Percentiles rank a stretch among this genome's conserved stretches.
phyloP scores from a whole-genome alignment of 306 rosid genomes.

The Vicia faba region DNA sequence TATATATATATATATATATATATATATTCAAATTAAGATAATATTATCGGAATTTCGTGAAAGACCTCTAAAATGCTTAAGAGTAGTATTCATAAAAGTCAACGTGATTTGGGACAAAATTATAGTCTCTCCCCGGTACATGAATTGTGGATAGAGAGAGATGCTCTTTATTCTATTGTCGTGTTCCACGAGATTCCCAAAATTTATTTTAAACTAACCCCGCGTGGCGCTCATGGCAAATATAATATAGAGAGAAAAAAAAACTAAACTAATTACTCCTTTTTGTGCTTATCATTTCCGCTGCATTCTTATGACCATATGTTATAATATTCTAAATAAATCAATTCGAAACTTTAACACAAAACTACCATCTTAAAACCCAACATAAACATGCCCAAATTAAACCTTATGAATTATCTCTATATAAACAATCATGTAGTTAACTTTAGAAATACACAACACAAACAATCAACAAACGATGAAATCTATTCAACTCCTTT shows the following conservation, averaged over 20 bases:
- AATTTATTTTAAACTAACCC: background rate
- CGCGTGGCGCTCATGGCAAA: constrained; percentile 9
- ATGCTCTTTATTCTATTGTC: background rate
- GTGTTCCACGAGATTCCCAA: background rate
- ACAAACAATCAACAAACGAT: too few species aligned
- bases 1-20: too few species aligned
- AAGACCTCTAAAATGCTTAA: too few species aligned
- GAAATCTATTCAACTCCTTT: too few species aligned
- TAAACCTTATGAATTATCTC: background rate
- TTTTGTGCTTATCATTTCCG: too few species aligned
- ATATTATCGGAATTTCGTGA: too few species aligned
- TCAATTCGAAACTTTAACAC: background rate
- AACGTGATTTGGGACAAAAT: background rate
- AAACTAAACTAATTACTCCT: too few species aligned
- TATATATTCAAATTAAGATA: too few species aligned
- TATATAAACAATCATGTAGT: background rate
- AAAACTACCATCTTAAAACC: background rate
- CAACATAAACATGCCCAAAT: background rate
- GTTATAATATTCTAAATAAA: background rate
- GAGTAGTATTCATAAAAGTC: background rate
- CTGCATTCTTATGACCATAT: too few species aligned
- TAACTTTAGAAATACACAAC: background rate
- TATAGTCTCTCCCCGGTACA: background rate
- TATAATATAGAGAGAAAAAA: background rate
- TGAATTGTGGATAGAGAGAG: background rate